Evolutionary conservation across 2,329 filamentous ascomycete genomes (phyloP).

Genomic region (Cladosporium sp.): DNA sequence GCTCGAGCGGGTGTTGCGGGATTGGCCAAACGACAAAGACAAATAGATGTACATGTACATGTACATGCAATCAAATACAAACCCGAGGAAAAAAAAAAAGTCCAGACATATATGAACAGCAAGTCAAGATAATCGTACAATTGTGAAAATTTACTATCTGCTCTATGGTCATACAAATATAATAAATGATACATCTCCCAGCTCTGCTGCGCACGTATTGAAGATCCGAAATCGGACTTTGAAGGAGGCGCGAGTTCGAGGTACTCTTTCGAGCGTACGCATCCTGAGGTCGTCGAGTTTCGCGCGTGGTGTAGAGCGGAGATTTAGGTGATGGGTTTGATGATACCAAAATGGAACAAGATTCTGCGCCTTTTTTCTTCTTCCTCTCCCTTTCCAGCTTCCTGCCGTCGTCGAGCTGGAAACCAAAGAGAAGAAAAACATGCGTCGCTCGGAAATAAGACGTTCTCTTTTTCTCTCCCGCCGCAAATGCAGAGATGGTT

Average conservation of each 20-base stretch:
- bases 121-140: slow-evolving; percentile 10
- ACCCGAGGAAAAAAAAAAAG: too few species aligned
- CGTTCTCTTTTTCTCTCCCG: slow-evolving; percentile 1
- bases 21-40: not conserved
- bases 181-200: too few species aligned
- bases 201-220: not conserved
- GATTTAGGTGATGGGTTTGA: not conserved
- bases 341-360: not conserved
- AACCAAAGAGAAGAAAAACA: not conserved
- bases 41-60: not conserved
- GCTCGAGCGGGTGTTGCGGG: slow-evolving; percentile 12
- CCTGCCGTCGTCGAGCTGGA: too few species aligned
- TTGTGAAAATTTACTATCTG: not conserved
- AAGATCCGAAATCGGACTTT: not conserved
- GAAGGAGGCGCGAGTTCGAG: too few species aligned
- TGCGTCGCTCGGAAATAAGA: slow-evolving; percentile 8
- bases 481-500: slow-evolving; percentile 12
- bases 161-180: slow-evolving; percentile 4
- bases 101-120: too few species aligned
- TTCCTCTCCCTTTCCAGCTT: too few species aligned
- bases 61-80: not conserved
- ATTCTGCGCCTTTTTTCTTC: not conserved
- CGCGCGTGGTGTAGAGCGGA: slow-evolving; percentile 3
- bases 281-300: too few species aligned
- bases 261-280: too few species aligned